A percentile compares a stretch with the other conserved stretches of the same genome.
These are phyloP conservation scores for Scytalidium lignicola DNA, from an alignment of 2,329 filamentous ascomycete species.

Conservation along the genomic window DNA sequence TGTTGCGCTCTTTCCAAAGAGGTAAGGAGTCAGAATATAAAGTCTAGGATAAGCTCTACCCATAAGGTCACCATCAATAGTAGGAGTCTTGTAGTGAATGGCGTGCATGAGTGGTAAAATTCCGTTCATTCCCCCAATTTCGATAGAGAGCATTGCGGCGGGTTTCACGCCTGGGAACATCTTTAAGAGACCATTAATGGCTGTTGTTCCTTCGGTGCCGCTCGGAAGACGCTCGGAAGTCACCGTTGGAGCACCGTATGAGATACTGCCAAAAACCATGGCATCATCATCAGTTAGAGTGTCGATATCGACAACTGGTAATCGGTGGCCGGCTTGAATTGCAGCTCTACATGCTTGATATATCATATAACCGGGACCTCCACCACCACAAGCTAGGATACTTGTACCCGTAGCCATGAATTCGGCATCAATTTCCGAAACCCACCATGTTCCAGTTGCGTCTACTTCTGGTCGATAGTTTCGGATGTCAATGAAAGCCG, in stretches of 20 bases:
- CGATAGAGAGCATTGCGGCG: constrained; percentile 31
- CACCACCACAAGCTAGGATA: background rate
- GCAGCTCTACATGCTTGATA: background rate
- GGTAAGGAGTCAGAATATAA: constrained; percentile 24
- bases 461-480: background rate
- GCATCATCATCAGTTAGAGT: background rate
- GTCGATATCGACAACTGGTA: background rate
- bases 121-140: constrained; percentile 37
- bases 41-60: constrained; percentile 34
- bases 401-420: background rate
- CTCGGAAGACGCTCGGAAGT: constrained; percentile 33
- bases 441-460: background rate
- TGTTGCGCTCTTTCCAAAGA: constrained; percentile 32
- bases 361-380: background rate
- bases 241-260: constrained; percentile 34
- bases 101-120: constrained; percentile 28
- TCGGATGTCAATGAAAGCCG: background rate
- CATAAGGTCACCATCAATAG: constrained; percentile 38
- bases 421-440: background rate
- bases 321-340: background rate
- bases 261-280: background rate
- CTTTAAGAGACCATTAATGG: constrained; percentile 31
- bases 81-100: constrained; percentile 31
- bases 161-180: constrained; percentile 28
- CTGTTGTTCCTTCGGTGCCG: constrained; percentile 33